phyloP scores from a whole-genome alignment of 176 grass and related monocot genomes.

The Aegilops bicornis region DNA sequence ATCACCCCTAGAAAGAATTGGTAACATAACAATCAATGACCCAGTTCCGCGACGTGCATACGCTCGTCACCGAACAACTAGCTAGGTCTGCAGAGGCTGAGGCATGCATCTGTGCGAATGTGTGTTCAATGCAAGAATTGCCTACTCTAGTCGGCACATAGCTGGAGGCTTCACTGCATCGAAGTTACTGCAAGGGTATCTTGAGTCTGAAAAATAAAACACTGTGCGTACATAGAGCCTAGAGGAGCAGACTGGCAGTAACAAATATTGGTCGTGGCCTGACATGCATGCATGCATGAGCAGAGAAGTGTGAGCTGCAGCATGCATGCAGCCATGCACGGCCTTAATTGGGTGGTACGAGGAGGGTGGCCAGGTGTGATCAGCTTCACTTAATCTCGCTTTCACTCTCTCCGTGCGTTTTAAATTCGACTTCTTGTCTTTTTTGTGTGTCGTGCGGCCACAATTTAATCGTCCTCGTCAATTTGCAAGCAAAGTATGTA shows the following conservation, averaged over 20 bases:
- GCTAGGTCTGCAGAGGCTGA: slow-evolving; percentile 6
- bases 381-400: not conserved
- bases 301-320: not conserved
- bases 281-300: not conserved
- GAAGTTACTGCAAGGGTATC: not conserved
- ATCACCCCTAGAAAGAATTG: not conserved
- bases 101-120: not conserved
- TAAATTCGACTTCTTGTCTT: not conserved
- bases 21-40: not conserved
- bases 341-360: slow-evolving; percentile 12
- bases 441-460: not conserved
- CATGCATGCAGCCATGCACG: not conserved
- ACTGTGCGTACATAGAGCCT: slow-evolving; percentile 25
- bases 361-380: not conserved
- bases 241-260: slow-evolving; percentile 26
- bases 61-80: not conserved
- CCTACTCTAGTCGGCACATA: slow-evolving; percentile 13
- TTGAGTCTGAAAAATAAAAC: slow-evolving; percentile 10
- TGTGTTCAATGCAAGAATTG: slow-evolving; percentile 24
- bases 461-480: not conserved
- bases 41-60: not conserved
- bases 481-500: not conserved
- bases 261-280: slow-evolving; percentile 19
- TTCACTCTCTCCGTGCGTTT: not conserved
- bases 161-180: not conserved